Evolutionary conservation across 2,329 filamentous ascomycete species (phyloP).

Genomic region (Lasiodiplodia sp.): DNA sequence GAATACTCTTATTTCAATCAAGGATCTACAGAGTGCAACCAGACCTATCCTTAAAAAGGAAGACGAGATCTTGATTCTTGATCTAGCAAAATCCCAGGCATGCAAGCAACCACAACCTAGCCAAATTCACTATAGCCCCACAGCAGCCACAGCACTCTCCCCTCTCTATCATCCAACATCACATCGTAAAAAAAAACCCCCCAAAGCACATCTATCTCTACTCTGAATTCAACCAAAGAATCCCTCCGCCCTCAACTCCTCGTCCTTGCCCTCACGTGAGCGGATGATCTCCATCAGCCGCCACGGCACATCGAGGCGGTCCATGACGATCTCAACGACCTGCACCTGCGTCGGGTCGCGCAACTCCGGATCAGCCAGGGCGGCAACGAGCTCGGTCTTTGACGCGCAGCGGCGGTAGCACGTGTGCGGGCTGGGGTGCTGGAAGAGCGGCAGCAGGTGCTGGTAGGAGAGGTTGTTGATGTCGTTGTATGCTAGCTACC

Average conservation of each 20-base stretch:
- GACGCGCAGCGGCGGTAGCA: constrained; percentile 49
- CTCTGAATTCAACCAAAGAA: constrained; percentile 37
- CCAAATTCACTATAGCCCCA: too few relatives aligned
- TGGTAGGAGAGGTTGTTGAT: constrained; percentile 49
- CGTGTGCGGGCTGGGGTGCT: constrained; percentile 40
- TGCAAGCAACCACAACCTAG: too few relatives aligned
- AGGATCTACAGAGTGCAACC: too few relatives aligned
- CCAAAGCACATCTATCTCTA: neutral
- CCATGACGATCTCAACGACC: constrained; percentile 53
- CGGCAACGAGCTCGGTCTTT: constrained; percentile 47
- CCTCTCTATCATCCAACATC: too few relatives aligned
- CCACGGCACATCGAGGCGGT: constrained; percentile 51
- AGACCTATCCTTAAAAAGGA: too few relatives aligned
- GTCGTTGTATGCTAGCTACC: constrained; percentile 46
- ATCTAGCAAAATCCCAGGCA: too few relatives aligned
- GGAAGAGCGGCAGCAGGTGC: constrained; percentile 51
- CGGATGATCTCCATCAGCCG: constrained; percentile 45
- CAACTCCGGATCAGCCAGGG: constrained; percentile 42
- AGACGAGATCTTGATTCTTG: too few relatives aligned
- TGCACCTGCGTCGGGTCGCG: constrained; percentile 43
- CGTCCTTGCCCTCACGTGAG: constrained; percentile 43
- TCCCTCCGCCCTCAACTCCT: constrained; percentile 49
- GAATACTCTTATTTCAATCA: too few relatives aligned
- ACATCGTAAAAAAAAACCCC: too few relatives aligned
- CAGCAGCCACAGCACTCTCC: too few relatives aligned